Evolutionary conservation across 768 basidiomycete species (phyloP).

Genomic region (Boletus tylopilopsis): DNA sequence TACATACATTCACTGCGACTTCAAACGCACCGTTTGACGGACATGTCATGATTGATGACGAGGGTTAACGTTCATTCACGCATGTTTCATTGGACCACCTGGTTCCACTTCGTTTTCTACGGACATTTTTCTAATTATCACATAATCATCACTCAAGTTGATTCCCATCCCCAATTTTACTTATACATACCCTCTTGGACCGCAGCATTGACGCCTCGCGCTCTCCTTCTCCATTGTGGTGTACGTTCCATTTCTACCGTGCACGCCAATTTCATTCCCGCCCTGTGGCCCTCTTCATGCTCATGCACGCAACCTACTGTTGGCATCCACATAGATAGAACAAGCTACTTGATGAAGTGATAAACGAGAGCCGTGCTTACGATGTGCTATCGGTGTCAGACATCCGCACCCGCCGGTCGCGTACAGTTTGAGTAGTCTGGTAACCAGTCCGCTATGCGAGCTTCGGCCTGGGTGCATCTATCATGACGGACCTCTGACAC

Average conservation of each 20-base stretch:
- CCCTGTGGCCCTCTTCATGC: neutral
- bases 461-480: too few relatives aligned
- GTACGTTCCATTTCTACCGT: neutral
- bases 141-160: conserved; percentile 4
- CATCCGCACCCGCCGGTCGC: too few relatives aligned
- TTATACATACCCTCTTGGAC: conserved; percentile 11
- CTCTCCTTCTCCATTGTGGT: neutral
- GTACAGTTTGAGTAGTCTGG: too few relatives aligned
- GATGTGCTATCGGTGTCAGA: too few relatives aligned
- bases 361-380: too few relatives aligned
- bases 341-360: too few relatives aligned
- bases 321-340: too few relatives aligned
- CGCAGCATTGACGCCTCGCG: conserved; percentile 3
- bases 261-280: conserved; percentile 18
- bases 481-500: too few relatives aligned
- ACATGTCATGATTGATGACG: conserved; percentile 11
- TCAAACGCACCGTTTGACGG: conserved; percentile 4
- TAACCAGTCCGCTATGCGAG: too few relatives aligned
- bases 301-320: too few relatives aligned
- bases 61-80: neutral
- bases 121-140: conserved; percentile 16
- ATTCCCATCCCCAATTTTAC: neutral
- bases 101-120: neutral
- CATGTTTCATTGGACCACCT: neutral
- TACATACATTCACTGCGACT: neutral